These are phyloP conservation scores for Leishmania turanica DNA, from an alignment of 208 protist species.

Conservation along the genomic window DNA sequence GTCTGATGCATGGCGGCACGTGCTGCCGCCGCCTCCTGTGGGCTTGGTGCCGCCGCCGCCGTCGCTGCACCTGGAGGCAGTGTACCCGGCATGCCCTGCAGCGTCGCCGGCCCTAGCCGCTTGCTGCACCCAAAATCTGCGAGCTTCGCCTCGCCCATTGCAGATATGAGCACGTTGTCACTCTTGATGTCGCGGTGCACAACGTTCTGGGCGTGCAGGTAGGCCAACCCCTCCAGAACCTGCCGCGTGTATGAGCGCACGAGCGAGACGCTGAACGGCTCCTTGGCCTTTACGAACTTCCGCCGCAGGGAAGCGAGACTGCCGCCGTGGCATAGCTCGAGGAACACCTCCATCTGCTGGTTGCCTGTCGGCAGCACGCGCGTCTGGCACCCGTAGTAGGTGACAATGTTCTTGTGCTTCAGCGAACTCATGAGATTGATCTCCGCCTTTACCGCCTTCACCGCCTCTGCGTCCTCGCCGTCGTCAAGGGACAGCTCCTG, in stretches of 20 bases:
- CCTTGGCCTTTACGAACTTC: conserved; percentile 72
- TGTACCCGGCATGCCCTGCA: conserved; percentile 10
- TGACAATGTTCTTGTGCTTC: conserved; percentile 88
- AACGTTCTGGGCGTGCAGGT: conserved; percentile 83
- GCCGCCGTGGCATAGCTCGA: conserved; percentile 90
- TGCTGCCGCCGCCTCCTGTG: conserved; percentile 6
- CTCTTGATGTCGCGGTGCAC: conserved; percentile 93
- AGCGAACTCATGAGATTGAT: conserved; percentile 89
- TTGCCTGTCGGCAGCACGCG: conserved; percentile 40
- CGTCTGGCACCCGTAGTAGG: conserved; percentile 90
- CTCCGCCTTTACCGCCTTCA: conserved; percentile 65
- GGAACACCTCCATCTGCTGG: conserved; percentile 88
- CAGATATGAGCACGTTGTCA: conserved; percentile 91
- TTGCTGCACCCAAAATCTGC: conserved; percentile 96
- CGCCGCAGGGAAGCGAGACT: conserved; percentile 60
- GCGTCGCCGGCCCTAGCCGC: conserved; percentile 56
- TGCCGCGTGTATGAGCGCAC: conserved; percentile 88
- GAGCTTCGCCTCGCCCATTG: conserved; percentile 91
- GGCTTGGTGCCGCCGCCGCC: background rate
- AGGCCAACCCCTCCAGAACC: conserved; percentile 85
- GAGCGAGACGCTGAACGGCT: conserved; percentile 72
- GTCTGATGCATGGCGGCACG: conserved; percentile 62
- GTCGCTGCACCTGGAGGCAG: background rate
- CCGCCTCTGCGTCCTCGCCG: conserved; percentile 63
- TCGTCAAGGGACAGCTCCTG: conserved; percentile 67